Evolutionary conservation across 2,329 filamentous ascomycete species (phyloP).

Genomic region (Trichophyton benhamiae): DNA sequence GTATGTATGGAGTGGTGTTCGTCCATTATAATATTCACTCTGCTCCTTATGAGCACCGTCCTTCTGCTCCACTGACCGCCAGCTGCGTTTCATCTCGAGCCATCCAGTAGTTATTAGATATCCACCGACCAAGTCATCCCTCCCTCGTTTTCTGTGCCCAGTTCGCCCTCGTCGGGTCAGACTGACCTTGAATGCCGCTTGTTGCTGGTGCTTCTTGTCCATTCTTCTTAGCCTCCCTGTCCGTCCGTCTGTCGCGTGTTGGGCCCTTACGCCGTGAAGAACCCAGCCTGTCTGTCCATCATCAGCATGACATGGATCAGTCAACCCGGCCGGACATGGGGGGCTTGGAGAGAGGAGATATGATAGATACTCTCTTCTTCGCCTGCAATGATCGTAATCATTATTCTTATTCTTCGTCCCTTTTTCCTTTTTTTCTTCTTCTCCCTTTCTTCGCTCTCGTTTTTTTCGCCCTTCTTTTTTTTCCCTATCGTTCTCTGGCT

Average conservation of each 20-base stretch:
- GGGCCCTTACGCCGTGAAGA: background rate
- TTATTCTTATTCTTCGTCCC: background rate
- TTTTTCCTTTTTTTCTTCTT: background rate
- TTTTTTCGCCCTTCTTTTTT: background rate
- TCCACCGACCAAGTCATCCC: background rate
- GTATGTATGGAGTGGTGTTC: no score
- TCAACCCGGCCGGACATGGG: background rate
- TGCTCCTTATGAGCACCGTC: no score
- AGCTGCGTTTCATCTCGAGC: background rate
- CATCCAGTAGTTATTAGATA: background rate
- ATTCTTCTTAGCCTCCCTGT: background rate
- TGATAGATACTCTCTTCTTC: background rate
- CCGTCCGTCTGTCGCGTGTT: background rate
- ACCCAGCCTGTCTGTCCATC: background rate
- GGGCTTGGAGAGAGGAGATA: no score
- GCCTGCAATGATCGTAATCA: background rate
- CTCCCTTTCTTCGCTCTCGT: background rate
- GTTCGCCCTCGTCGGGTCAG: background rate
- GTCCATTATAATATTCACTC: no score
- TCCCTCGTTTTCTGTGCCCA: background rate
- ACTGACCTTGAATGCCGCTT: background rate
- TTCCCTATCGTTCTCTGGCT: background rate
- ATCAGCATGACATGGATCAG: slow-evolving; percentile 1
- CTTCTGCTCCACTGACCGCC: background rate
- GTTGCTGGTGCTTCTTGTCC: no score